Evolutionary conservation across 1,139 yeast species (phyloP), one percentile per base, ranked within the genome.

Genomic region (Candida frijolesensis): DNA sequence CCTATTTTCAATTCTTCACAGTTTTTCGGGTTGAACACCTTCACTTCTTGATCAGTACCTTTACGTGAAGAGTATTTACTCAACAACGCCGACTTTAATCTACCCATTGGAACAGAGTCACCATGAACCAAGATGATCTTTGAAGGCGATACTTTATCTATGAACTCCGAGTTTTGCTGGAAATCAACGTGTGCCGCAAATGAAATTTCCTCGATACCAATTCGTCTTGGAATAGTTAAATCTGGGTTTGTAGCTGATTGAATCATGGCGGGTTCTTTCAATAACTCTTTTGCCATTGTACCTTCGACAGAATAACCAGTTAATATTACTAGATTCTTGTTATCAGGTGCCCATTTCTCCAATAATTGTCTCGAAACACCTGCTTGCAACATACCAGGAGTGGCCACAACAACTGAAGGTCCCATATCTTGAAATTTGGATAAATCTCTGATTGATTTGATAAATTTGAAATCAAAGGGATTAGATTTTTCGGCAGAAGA

Each of bases 221-320:
- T 73, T 55, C 98, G 79, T 61, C 99, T 82, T 2, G 98, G 97
- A 42, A 94, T 87, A 48, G 84, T 82, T 35, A 86, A 74, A 50
- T 92, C 97, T 0, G 96, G 89, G 56, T 90, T 90, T 22, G 78
- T 72, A 19, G 82, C 72, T 0, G 98, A 87, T 3, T 95, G 95
- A 50, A 94, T 90, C 16, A 91, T 89, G 27, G 84, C 82, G 0
- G 99, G 99, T 60, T 92, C 97, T 44, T 90, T 83, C 57, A 95
- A 74, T 44, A 94, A 74, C 52, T 82, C 89, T 63, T 94, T 94
- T 0, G 99, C 99, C 91, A 94, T 84, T 1, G 99, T 94, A 22
- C 99, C 99, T 65, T 94, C 99, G 4, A 94, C 97, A 2, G 98
- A 92, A 67, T 94, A 94, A 71, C 99, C 99, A 0, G 99, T 95